A percentile compares a stretch with the other conserved stretches of the same genome.
Evolutionary conservation across 2,329 filamentous ascomycete genomes (phyloP).

Genomic region (Alternaria sp.): DNA sequence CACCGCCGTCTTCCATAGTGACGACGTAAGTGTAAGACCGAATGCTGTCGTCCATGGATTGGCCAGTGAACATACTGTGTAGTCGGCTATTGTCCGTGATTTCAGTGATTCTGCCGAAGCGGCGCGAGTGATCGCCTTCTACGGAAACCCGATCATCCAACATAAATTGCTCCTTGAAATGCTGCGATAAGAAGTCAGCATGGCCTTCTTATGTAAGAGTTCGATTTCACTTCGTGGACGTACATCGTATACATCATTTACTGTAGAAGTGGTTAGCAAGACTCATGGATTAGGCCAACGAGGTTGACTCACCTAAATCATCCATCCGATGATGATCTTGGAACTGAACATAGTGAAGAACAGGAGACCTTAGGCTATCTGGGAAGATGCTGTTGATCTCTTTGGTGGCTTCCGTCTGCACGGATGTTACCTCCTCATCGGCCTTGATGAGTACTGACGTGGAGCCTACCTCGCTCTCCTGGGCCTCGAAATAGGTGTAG

Average conservation of each 20-base stretch:
- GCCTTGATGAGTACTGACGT: constrained; percentile 35
- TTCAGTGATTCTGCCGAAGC: constrained; percentile 42
- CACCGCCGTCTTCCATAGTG: constrained; percentile 44
- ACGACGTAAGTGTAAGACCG: constrained; percentile 47
- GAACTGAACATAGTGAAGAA: constrained; percentile 92
- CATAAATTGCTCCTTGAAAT: constrained; percentile 49
- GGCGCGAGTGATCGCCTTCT: constrained; percentile 41
- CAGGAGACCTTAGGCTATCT: constrained; percentile 86
- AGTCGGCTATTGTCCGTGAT: constrained; percentile 45
- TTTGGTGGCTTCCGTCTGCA: constrained; percentile 70
- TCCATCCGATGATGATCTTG: constrained; percentile 81
- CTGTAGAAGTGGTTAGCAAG: constrained; percentile 45
- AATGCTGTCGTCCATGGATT: constrained; percentile 40
- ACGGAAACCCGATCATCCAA: constrained; percentile 46
- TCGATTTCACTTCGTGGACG: background rate
- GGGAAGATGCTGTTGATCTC: constrained; percentile 94
- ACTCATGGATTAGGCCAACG: constrained; percentile 19
- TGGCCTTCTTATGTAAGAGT: background rate
- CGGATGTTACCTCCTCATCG: constrained; percentile 42
- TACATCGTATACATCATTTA: constrained; percentile 23
- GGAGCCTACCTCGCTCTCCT: constrained; percentile 82
- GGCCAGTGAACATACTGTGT: constrained; percentile 40
- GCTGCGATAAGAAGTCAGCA: constrained; percentile 30
- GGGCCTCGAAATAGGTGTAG: constrained; percentile 89
- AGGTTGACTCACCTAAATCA: constrained; percentile 66